Evolutionary conservation across 495 filamentous ascomycete species (phyloP).

Genomic region (Penicillium robsamsonii): DNA sequence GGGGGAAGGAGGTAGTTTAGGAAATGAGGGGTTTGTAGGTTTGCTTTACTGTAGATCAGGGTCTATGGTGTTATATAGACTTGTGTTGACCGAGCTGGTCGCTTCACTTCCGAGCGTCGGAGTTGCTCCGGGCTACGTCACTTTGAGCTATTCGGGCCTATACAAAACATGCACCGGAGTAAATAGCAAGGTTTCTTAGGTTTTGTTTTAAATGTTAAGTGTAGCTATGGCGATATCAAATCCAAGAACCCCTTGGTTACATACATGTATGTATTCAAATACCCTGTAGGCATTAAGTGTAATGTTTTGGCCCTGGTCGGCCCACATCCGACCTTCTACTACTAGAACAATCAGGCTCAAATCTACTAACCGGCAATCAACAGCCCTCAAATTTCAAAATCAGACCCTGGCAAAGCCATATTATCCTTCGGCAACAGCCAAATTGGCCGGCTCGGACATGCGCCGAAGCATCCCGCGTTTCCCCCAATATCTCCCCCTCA

Average conservation of each 20-base stretch:
- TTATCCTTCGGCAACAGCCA: constrained; percentile 2
- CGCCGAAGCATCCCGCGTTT: constrained; percentile 6
- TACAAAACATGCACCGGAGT: neutral
- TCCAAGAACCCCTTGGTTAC: neutral
- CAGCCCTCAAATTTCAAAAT: neutral
- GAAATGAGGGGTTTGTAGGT: neutral
- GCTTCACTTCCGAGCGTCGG: constrained; percentile 10
- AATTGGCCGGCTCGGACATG: neutral
- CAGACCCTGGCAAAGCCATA: neutral
- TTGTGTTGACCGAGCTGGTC: neutral
- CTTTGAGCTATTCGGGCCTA: neutral
- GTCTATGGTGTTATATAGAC: constrained; percentile 3
- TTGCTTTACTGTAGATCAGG: neutral
- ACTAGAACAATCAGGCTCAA: neutral
- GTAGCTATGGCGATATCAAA: neutral
- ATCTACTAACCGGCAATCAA: neutral
- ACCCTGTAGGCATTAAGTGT: neutral
- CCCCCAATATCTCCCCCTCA: constrained; percentile 6
- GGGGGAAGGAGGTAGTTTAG: neutral
- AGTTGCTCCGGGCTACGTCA: constrained; percentile 11
- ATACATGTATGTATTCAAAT: neutral
- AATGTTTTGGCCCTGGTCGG: neutral
- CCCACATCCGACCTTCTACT: neutral
- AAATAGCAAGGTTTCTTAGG: neutral
- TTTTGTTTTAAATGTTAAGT: neutral